Evolutionary conservation across 257 asterid species (phyloP).

Genomic region (Forsythia viridissima): DNA sequence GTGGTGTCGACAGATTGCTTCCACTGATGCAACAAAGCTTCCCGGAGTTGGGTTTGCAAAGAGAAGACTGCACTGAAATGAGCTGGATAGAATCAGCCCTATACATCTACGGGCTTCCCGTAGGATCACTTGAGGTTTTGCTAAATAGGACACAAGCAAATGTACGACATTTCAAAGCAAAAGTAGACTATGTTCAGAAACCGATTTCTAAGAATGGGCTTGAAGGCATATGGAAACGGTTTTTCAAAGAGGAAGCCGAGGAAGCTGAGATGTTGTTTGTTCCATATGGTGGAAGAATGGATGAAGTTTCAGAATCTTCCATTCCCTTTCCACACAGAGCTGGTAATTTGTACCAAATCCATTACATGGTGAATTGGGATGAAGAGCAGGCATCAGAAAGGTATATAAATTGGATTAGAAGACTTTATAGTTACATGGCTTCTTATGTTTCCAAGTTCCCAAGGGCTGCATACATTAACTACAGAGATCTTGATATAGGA

Average conservation of each 20-base stretch:
- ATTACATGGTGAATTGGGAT: conserved; percentile 29
- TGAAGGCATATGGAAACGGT: conserved; percentile 29
- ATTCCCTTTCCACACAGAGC: conserved; percentile 42
- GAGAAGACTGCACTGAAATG: conserved; percentile 35
- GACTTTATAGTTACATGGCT: conserved; percentile 31
- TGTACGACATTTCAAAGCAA: conserved; percentile 25
- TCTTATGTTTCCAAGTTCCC: conserved; percentile 39
- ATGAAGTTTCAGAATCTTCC: conserved; percentile 26
- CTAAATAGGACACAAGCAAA: conserved; percentile 20
- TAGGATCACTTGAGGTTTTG: conserved; percentile 22
- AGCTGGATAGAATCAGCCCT: conserved; percentile 35
- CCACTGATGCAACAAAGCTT: conserved; percentile 19
- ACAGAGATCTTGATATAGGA: conserved; percentile 45
- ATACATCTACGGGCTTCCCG: conserved; percentile 9
- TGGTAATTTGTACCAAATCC: conserved; percentile 29
- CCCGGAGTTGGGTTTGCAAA: conserved; percentile 38
- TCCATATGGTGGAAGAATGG: conserved; percentile 45
- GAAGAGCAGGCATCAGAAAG: conserved; percentile 16
- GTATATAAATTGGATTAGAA: conserved; percentile 30
- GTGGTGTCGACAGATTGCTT: conserved; percentile 30
- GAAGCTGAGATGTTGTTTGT: conserved; percentile 9
- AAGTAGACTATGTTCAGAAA: conserved; percentile 36
- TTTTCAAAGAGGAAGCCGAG: conserved; percentile 24
- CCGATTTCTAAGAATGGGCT: conserved; percentile 35
- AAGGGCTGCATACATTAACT: conserved; percentile 33